Conservation (phyloP, 306 rosid genomes). For the Vigna mungo region DNA sequence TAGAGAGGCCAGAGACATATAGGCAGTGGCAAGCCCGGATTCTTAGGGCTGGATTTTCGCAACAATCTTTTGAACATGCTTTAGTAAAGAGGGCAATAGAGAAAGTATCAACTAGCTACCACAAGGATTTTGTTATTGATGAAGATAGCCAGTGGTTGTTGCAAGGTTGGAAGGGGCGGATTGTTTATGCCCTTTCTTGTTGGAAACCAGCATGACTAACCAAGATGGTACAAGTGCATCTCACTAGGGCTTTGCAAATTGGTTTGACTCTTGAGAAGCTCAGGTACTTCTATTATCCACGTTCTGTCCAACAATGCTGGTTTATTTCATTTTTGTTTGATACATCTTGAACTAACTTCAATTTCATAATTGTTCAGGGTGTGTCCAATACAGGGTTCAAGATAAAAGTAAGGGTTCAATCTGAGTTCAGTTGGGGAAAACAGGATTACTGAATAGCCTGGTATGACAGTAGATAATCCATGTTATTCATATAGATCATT, state of each 20-base stretch:
- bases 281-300: conserved; percentile 43
- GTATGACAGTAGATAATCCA: conserved; percentile 3
- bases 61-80: conserved; percentile 52
- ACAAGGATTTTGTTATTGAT: conserved; percentile 84
- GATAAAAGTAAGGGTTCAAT: conserved; percentile 28
- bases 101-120: conserved; percentile 69
- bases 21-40: conserved; percentile 93
- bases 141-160: conserved; percentile 86
- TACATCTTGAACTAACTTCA: conserved; percentile 9
- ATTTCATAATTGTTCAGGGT: conserved; percentile 22
- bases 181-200: conserved; percentile 73
- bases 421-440: conserved; percentile 22
- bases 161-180: conserved; percentile 99
- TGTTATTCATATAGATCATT: conserved; percentile 11
- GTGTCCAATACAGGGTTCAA: conserved; percentile 2
- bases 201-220: conserved; percentile 72
- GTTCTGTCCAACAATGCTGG: conserved; percentile 30
- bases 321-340: conserved; percentile 11
- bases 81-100: conserved; percentile 56
- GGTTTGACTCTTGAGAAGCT: conserved; percentile 27
- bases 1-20: conserved; percentile 95
- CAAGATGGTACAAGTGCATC: conserved; percentile 15
- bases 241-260: conserved; percentile 35
- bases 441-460: conserved; percentile 4
- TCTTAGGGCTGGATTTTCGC: conserved; percentile 82